phyloP scores from a whole-genome alignment of 2,329 filamentous ascomycete genomes.

The Dactylellina parvicollis region DNA sequence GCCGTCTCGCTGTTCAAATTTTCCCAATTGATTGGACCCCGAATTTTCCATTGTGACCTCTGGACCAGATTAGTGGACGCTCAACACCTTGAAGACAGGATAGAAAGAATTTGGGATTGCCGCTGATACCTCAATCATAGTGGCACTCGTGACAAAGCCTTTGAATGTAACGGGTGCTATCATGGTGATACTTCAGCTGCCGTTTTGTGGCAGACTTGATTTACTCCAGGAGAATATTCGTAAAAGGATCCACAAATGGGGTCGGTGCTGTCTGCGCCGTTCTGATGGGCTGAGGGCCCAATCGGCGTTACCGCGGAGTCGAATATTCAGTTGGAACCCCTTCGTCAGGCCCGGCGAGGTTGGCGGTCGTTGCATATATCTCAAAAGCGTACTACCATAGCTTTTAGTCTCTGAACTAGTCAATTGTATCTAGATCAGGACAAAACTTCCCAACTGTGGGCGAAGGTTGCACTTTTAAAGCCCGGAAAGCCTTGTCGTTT shows the following conservation, averaged over 20 bases:
- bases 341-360: not conserved
- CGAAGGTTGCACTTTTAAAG: not conserved
- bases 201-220: not conserved
- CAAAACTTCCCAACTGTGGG: not conserved
- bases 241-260: too few relatives aligned
- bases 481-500: not conserved
- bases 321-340: not conserved
- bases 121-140: conserved; percentile 28
- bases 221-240: not conserved
- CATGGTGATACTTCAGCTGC: conserved; percentile 11
- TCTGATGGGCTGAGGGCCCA: too few relatives aligned
- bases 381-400: not conserved
- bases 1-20: conserved; percentile 4
- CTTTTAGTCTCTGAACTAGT: not conserved
- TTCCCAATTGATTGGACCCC: conserved; percentile 42
- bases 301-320: not conserved
- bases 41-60: conserved; percentile 47
- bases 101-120: not conserved
- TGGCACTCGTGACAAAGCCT: conserved; percentile 34
- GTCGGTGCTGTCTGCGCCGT: too few relatives aligned
- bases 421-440: conserved; percentile 1
- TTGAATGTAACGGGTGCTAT: conserved; percentile 6
- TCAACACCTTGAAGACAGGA: too few relatives aligned
- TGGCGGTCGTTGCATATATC: not conserved
- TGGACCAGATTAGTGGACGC: not conserved